A percentile compares a stretch with the other conserved stretches of the same genome.
Evolutionary conservation across 2,329 filamentous ascomycete species (phyloP).

Genomic region (Nectriaceae sp.): DNA sequence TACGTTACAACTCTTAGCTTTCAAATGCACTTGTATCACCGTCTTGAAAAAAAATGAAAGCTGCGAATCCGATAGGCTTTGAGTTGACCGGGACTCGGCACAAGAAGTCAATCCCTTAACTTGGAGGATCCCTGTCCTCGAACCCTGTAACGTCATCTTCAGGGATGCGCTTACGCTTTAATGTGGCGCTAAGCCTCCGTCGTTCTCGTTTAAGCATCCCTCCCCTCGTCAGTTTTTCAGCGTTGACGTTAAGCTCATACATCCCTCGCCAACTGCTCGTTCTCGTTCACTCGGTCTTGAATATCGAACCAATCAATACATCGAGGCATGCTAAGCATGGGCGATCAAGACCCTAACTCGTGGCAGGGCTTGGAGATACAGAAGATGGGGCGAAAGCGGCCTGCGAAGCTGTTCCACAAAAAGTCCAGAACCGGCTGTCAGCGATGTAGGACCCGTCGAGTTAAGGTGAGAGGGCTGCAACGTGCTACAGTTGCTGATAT

Average conservation of each 20-base stretch:
- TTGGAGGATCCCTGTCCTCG: not conserved
- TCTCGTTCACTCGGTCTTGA: not conserved
- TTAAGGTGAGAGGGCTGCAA: conserved; percentile 14
- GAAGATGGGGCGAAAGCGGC: not conserved
- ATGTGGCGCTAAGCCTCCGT: not conserved
- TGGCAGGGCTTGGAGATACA: not conserved
- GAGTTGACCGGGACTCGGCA: not conserved
- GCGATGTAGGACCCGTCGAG: conserved; percentile 21
- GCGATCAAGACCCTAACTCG: not conserved
- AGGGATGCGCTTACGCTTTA: not conserved
- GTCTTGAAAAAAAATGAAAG: conserved; percentile 11
- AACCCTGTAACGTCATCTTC: not conserved
- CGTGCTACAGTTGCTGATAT: not conserved
- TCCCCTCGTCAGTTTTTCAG: not conserved
- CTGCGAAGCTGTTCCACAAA: conserved; percentile 26
- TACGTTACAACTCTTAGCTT: too few species aligned
- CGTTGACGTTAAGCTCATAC: not conserved
- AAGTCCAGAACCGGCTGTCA: conserved; percentile 25
- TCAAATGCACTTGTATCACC: conserved; percentile 9
- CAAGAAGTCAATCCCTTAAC: not conserved
- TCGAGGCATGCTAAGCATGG: not conserved
- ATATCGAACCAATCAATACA: not conserved
- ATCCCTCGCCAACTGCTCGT: not conserved
- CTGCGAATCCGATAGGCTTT: not conserved
- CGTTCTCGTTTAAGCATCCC: not conserved